Base-by-base conservation (phyloP, 2,329 filamentous ascomycete genomes). In the Calonectria hawksworthii region DNA sequence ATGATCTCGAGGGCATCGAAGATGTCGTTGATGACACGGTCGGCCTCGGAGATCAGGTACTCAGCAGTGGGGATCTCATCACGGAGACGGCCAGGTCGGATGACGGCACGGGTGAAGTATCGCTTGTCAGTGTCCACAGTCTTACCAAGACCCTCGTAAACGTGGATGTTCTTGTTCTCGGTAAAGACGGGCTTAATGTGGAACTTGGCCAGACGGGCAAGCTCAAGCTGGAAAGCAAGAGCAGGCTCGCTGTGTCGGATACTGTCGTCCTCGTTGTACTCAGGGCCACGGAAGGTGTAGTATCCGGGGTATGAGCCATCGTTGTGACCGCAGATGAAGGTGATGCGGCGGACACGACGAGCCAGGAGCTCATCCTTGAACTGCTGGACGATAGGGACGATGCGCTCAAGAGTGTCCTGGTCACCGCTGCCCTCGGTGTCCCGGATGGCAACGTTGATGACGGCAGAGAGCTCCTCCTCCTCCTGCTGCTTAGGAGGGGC, bases 41-140 rank as follows among this genome's bases (percentile, higher is more conserved):
- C 96, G 50, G 96, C 96, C 89, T 99, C 97, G 0, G 96, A 98
- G 81, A 98, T 98, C 84, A 99, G 92, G 87, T 99, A 99, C 87
- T 99, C 97, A 0, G 95, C 95, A n/a, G 96, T 99, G 47, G 97
- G 96, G 76, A 99, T 99, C 86, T 99, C 96, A 83, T 99, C 97
- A 80, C 96, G 94, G 70, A 99, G 93, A 83, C 96, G 95, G 64
- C 97, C 97, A 76, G 97, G 95, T 81, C 97, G 93, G 79, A 99
- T 98, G 63, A 98, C 95, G 74, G 96, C 96, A 85, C 97, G 95
- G 66, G 97, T 97, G 86, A 99, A 99, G 91, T 99, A 99, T 80
- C 97, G 94, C 92, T 98, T 98, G 87, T 99, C 97, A 72, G 95
- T 96, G 84, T 98, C 96, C 50, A 96, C 94, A 65, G 94, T 94